Base-by-base conservation (phyloP, 2,329 filamentous ascomycete genomes). In the Talaromyces verruculosus region DNA sequence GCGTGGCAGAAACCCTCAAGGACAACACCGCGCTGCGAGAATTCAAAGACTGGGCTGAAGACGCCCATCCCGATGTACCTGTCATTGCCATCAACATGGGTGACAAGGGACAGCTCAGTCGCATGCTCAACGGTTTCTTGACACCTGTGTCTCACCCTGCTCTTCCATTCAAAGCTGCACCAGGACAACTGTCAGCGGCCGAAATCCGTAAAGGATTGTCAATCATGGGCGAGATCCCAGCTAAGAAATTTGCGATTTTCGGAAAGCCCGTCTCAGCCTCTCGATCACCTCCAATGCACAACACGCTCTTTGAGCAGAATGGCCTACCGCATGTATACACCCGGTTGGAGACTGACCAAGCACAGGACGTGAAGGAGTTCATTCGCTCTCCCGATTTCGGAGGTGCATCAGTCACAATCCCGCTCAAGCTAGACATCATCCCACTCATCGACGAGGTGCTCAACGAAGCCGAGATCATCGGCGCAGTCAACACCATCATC, bases 31-130 rank as follows among this genome's bases (percentile, higher is more conserved):
- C 90, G 47, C 85, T 98, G 35, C 87, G 88, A 47, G 87, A 86
- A 59, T 99, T 99, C 85, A 93, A 91, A 81, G 80, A 84, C 25
- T 89, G 87, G 81, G 93, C 93, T 79, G 83, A 87, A 43, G 82
- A 84, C 28, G 86, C 91, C 1, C 90, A 96, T 53, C 49, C 49
- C 74, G 84, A 90, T 63, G 88, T 88, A n/a, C 94, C 93, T 0
- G 81, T 99, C 64, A 97, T 99, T 71, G 92, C 91, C 1, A 90
- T 99, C 75, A 99, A 99, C 79, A 98, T 99, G 94, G 93, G 94
- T 35, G 83, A 87, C 58, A 83, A 87, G 30, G 95, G 95, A 59
- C 95, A 97, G 80, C 85, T 97, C 49, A 97, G 92, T 73, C 89
- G 95, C 39, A 89, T 99, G 53, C 82, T 96, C 66, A 99, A 99